Base-by-base conservation (phyloP, 2,329 filamentous ascomycete genomes). In the Xylaria sp. region DNA sequence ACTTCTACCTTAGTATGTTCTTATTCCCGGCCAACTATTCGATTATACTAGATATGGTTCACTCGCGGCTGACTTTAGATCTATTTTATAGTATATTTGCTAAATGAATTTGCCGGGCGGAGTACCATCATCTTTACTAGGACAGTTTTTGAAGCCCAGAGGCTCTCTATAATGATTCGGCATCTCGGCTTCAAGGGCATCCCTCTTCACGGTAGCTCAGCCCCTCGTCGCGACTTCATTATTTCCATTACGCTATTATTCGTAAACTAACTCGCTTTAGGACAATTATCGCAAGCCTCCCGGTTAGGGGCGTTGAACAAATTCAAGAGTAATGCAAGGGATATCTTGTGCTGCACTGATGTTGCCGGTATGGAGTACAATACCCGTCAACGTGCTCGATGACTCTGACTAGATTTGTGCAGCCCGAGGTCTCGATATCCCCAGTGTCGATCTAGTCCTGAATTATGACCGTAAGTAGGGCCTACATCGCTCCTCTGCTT, bases 271-370 rank as follows among this genome's bases (percentile, higher is more conserved):
- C 31, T 48, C 31, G 8, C 3, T n/a, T 29, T 47, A 71, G 70
- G 94, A 8, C 92, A 97, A 73, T 85, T 99, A 52, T 93, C 88
- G 1, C 95, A 99, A 75, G 91, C 91, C 1, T 85, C 91, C 15
- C 92, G 95, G 68, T 80, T 98, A 0, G 93, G 92, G 6, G 91
- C 95, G 0, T 81, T 99, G 8, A 91, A 90, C 74, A 98, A 98
- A 75, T 98, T 99, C 83, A 88, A 90, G 56, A 83, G 90, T 3
- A 87, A 89, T 7, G 86, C 85, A n/a, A 84, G 93, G 41, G 87
- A 96, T 67, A 94, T 99, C 38, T 85, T 99, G 3, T 90, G 97
- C 3, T 93, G 93, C 10, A 97, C 93, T 0, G 93, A 97, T 74
- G 92, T 97, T n/a, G 93, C 65, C 47, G 60, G 60, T 63, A 55